These are phyloP conservation scores for Handroanthus guayacan DNA, from an alignment of 257 asterid genomes.

Conservation along the genomic window DNA sequence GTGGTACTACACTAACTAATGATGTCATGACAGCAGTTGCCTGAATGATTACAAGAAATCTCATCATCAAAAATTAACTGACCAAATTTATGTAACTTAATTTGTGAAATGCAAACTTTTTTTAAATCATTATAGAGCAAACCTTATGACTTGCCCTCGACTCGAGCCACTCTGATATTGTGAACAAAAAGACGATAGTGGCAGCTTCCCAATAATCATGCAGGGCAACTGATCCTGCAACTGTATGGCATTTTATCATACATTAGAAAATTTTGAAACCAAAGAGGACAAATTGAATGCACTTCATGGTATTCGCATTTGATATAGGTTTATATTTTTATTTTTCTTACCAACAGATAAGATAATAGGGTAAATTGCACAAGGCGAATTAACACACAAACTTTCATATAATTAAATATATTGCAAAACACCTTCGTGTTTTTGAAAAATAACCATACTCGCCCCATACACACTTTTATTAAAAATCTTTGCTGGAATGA, in stretches of 20 bases:
- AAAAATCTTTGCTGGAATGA: too few relatives aligned
- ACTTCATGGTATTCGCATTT: background rate
- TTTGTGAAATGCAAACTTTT: background rate
- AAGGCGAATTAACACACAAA: too few relatives aligned
- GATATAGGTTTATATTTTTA: background rate
- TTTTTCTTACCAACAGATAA: background rate
- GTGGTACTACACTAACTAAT: constrained; percentile 76
- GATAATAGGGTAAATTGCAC: too few relatives aligned
- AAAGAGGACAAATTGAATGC: background rate
- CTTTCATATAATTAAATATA: too few relatives aligned
- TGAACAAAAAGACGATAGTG: constrained; percentile 79
- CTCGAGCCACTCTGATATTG: constrained; percentile 89
- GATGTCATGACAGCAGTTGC: constrained; percentile 77
- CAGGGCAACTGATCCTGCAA: constrained; percentile 76
- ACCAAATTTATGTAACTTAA: background rate
- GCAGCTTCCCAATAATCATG: constrained; percentile 93
- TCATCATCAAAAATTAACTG: background rate
- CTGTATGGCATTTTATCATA: constrained; percentile 43
- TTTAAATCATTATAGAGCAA: background rate
- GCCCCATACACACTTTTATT: too few relatives aligned
- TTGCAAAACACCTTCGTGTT: too few relatives aligned
- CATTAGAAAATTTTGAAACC: background rate
- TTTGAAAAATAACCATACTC: too few relatives aligned
- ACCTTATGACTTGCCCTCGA: constrained; percentile 91
- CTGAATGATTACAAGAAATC: constrained; percentile 28